Conservation (phyloP, 1,139 yeast genomes). For the Blastobotrys indianensis region DNA sequence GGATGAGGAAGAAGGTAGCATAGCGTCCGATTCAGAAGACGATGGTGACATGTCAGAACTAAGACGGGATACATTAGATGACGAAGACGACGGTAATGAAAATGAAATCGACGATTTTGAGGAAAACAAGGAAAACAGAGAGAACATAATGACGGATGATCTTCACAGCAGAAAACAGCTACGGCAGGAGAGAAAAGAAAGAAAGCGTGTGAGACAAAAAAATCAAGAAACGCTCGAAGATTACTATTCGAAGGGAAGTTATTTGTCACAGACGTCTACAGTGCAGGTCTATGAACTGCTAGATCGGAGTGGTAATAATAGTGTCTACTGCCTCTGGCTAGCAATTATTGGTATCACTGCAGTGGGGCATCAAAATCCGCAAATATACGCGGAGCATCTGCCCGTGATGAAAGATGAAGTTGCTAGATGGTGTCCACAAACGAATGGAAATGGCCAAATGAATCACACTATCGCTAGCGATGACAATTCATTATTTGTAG, state of each 20-base stretch:
- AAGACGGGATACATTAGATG: constrained; percentile 16
- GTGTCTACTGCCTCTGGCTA: constrained; percentile 71
- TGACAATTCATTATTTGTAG: constrained; percentile 58
- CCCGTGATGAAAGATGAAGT: constrained; percentile 84
- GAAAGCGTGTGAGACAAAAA: constrained; percentile 8
- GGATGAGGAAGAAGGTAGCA: constrained; percentile 25
- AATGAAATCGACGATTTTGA: constrained; percentile 12
- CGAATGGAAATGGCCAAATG: constrained; percentile 4
- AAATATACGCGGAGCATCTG: constrained; percentile 63
- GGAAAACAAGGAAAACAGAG: constrained; percentile 14
- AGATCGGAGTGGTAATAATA: constrained; percentile 73
- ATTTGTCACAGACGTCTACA: constrained; percentile 68
- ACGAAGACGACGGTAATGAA: constrained; percentile 27
- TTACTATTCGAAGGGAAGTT: constrained; percentile 57
- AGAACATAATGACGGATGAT: constrained; percentile 9
- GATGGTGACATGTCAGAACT: constrained; percentile 12
- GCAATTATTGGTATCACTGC: constrained; percentile 87
- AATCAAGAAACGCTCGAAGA: constrained; percentile 18
- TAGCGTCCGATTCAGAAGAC: constrained; percentile 2
- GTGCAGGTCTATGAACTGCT: constrained; percentile 74
- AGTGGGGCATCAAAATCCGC: constrained; percentile 67
- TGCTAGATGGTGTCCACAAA: constrained; percentile 50
- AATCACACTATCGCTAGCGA: constrained; percentile 31
- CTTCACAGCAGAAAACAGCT: not conserved
- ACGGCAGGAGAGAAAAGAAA: constrained; percentile 20